Base-by-base conservation (phyloP, 1,284 basidiomycete species). In the Tilletia caries region DNA sequence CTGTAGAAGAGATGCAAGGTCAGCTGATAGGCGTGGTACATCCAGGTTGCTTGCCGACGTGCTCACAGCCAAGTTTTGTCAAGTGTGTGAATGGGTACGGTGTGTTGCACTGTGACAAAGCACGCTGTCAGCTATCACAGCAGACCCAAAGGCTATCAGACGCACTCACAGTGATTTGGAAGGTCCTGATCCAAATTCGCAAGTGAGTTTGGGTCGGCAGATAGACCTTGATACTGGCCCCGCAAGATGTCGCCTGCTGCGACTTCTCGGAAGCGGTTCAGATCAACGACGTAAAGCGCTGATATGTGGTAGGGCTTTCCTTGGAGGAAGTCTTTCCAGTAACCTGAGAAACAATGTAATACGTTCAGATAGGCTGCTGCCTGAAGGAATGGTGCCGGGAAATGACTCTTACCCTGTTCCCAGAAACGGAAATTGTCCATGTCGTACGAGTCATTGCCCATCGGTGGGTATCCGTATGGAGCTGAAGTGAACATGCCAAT, bases 341-440 rank as follows among this genome's bases (percentile, higher is more conserved):
- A 79, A 52, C 85, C 58, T 62, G 29, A 3, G 8, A 13, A n/a
- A n/a, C n/a, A n/a, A n/a, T n/a, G n/a, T n/a, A n/a, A n/a, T n/a
- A n/a, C n/a, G n/a, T n/a, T n/a, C n/a, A n/a, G n/a, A n/a, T n/a
- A n/a, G n/a, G n/a, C n/a, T n/a, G n/a, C n/a, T n/a, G n/a, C n/a
- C n/a, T n/a, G n/a, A n/a, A n/a, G n/a, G n/a, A n/a, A n/a, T n/a
- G n/a, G n/a, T n/a, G n/a, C n/a, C n/a, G n/a, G n/a, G n/a, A n/a
- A n/a, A n/a, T n/a, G n/a, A n/a, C n/a, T n/a, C 58, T 62, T 15
- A 62, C 58, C 94, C 3, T 89, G 91, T 85, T 97, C 96, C 95
- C 95, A 98, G 86, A 98, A 98, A 25, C 95, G 87, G 86, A 94
- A 98, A 0, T 93, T 93, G 83, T 98, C 95, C 91, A 98, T 83